These are phyloP conservation scores for Debaryomyces sp. DNA, from an alignment of 1,139 yeast species.

Conservation along the genomic window DNA sequence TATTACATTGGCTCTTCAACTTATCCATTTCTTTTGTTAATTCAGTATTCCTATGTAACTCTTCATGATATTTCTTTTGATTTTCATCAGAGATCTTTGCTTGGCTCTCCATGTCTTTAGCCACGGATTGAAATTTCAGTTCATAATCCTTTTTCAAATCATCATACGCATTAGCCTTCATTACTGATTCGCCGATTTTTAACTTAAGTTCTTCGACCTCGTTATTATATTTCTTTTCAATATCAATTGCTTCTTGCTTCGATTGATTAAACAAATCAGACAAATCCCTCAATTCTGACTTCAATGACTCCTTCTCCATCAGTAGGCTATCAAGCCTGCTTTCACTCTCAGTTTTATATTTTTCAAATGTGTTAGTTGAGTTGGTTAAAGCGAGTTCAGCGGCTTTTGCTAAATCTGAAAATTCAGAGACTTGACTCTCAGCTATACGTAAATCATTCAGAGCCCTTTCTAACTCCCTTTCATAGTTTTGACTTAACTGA, in stretches of 20 bases:
- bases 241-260: slow-evolving; percentile 19
- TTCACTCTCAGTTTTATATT: slow-evolving; percentile 31
- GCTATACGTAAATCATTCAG: slow-evolving; percentile 40
- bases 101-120: slow-evolving; percentile 54
- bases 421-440: slow-evolving; percentile 42
- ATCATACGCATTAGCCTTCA: slow-evolving; percentile 41
- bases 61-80: slow-evolving; percentile 60
- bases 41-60: slow-evolving; percentile 59
- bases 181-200: slow-evolving; percentile 23
- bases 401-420: slow-evolving; percentile 41
- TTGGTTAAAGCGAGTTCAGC: slow-evolving; percentile 45
- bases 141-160: slow-evolving; percentile 37
- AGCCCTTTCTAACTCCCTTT: slow-evolving; percentile 35
- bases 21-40: slow-evolving; percentile 47
- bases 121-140: slow-evolving; percentile 30
- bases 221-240: slow-evolving; percentile 16
- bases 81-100: slow-evolving; percentile 48
- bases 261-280: slow-evolving; percentile 17
- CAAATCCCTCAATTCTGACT: slow-evolving; percentile 22
- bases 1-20: slow-evolving; percentile 46
- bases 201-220: slow-evolving; percentile 27
- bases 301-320: slow-evolving; percentile 25
- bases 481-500: slow-evolving; percentile 5
- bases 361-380: slow-evolving; percentile 42
- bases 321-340: slow-evolving; percentile 22